phyloP scores from a whole-genome alignment of 2,329 filamentous ascomycete genomes.

The Polychaeton citri region DNA sequence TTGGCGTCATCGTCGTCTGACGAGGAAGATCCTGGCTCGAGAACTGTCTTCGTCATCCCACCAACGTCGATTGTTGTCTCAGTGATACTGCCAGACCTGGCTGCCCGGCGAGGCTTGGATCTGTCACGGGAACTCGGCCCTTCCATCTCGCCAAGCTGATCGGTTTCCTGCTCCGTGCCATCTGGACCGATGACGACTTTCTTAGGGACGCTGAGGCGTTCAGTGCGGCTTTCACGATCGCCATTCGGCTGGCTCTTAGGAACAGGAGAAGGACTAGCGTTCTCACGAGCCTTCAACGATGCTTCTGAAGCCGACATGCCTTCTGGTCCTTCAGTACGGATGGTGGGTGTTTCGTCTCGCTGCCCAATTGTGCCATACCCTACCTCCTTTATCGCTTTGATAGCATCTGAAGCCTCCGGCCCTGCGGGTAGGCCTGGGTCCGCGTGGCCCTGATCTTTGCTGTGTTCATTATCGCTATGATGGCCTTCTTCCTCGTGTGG shows the following conservation, averaged over 20 bases:
- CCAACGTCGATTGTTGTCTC: constrained; percentile 64
- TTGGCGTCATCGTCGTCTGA: background rate
- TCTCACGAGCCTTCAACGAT: background rate
- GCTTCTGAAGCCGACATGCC: background rate
- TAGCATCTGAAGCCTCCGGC: constrained; percentile 26
- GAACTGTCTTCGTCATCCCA: constrained; percentile 55
- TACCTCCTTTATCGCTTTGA: constrained; percentile 20
- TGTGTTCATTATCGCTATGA: background rate
- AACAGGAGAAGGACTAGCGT: background rate
- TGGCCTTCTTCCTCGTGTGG: constrained; percentile 29
- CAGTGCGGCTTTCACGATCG: constrained; percentile 5
- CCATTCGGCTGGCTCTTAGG: background rate
- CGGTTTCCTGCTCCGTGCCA: constrained; percentile 6
- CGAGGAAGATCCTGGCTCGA: constrained; percentile 43
- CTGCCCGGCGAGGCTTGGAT: constrained; percentile 28
- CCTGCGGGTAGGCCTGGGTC: constrained; percentile 41
- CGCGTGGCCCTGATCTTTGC: constrained; percentile 15
- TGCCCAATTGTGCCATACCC: constrained; percentile 35
- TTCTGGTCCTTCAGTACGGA: background rate
- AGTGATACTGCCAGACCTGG: constrained; percentile 63
- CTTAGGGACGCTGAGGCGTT: constrained; percentile 12
- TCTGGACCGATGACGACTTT: constrained; percentile 4
- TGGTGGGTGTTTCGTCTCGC: background rate
- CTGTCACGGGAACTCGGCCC: constrained; percentile 20
- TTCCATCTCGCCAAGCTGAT: constrained; percentile 13